These are phyloP conservation scores for Juglanconis oblonga DNA, from an alignment of 2,329 filamentous ascomycete genomes.

Conservation along the genomic window DNA sequence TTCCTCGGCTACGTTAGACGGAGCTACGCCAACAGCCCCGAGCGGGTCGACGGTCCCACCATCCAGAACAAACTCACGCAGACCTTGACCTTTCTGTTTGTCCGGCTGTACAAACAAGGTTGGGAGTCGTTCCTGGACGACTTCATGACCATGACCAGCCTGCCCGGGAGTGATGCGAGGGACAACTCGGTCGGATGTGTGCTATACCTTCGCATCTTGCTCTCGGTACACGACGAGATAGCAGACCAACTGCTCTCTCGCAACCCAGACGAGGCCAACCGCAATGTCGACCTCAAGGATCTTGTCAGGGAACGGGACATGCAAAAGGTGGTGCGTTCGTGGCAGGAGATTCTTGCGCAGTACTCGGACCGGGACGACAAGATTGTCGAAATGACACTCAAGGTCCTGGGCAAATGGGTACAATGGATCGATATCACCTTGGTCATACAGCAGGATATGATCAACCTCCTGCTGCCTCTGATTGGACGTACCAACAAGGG, in stretches of 20 bases:
- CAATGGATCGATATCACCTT: constrained; percentile 98
- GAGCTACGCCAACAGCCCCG: constrained; percentile 62
- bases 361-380: constrained; percentile 69
- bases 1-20: constrained; percentile 78
- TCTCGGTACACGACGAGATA: constrained; percentile 94
- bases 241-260: constrained; percentile 85
- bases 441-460: constrained; percentile 85
- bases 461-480: constrained; percentile 80
- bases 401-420: constrained; percentile 93
- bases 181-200: constrained; percentile 75
- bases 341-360: constrained; percentile 83
- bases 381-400: constrained; percentile 83
- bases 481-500: constrained; percentile 70
- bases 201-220: constrained; percentile 84
- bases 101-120: constrained; percentile 76
- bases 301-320: constrained; percentile 83
- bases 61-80: constrained; percentile 98
- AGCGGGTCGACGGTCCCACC: constrained; percentile 64
- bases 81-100: constrained; percentile 91
- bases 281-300: constrained; percentile 89
- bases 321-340: constrained; percentile 80
- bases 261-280: constrained; percentile 74
- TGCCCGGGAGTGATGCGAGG: constrained; percentile 53
- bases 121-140: constrained; percentile 94
- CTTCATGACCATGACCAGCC: constrained; percentile 71